Conservation (phyloP, 2,329 filamentous ascomycete species). For the Hymenoscyphus fructigenus region DNA sequence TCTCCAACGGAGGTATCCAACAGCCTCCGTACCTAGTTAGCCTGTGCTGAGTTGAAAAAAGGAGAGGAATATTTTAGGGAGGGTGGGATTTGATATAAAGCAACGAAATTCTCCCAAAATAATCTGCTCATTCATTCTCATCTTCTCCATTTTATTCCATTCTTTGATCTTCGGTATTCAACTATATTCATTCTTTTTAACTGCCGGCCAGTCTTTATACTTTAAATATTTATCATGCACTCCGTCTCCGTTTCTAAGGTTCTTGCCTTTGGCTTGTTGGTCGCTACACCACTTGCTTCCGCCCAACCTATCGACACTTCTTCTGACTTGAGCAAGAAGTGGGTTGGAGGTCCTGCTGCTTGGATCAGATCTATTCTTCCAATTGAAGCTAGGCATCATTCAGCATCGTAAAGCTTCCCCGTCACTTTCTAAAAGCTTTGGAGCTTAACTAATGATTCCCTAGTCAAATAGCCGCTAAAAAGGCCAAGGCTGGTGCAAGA, state of each 20-base stretch:
- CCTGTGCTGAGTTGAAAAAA: no score
- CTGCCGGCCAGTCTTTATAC: slow-evolving; percentile 34
- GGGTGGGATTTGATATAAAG: neutral
- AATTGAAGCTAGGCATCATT: neutral
- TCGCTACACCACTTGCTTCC: slow-evolving; percentile 27
- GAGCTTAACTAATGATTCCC: no score
- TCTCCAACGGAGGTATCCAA: neutral
- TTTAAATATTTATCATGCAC: slow-evolving; percentile 31
- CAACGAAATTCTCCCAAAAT: neutral
- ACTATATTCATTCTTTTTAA: slow-evolving; percentile 26
- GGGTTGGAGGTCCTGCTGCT: slow-evolving; percentile 1
- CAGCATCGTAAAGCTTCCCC: no score
- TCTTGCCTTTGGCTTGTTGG: slow-evolving; percentile 32
- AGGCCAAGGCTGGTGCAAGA: no score
- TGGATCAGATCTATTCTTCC: slow-evolving; percentile 4
- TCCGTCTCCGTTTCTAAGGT: slow-evolving; percentile 30
- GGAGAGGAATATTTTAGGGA: no score
- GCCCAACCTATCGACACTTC: slow-evolving; percentile 11
- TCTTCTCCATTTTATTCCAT: slow-evolving; percentile 2
- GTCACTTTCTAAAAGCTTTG: no score
- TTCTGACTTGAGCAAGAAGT: slow-evolving; percentile 4
- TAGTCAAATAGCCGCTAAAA: no score
- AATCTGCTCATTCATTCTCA: slow-evolving; percentile 11
- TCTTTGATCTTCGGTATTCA: slow-evolving; percentile 13
- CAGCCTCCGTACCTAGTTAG: neutral